Conservation (phyloP, 345 rosid species). For the Camelina neglecta region DNA sequence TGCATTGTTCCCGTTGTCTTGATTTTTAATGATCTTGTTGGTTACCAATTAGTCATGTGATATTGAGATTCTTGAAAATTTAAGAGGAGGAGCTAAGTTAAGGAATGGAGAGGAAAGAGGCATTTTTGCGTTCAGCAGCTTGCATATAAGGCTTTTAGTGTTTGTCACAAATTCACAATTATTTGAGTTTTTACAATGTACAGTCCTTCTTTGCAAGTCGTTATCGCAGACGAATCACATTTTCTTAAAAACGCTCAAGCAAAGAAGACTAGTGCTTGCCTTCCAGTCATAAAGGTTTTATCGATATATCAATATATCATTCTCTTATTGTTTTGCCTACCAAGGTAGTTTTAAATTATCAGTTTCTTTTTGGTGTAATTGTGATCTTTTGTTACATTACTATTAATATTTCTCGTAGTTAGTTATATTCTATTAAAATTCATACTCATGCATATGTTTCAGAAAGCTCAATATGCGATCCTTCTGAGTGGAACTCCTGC, state of each 20-base stretch:
- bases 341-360: neutral
- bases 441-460: slow-evolving; percentile 40
- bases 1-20: slow-evolving; percentile 17
- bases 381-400: slow-evolving; percentile 15
- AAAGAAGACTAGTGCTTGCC: slow-evolving; percentile 79
- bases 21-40: slow-evolving; percentile 10
- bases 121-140: slow-evolving; percentile 2
- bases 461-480: slow-evolving; percentile 90
- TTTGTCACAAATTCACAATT: slow-evolving; percentile 1
- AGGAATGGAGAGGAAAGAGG: slow-evolving; percentile 11
- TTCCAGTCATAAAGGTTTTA: slow-evolving; percentile 87
- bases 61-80: slow-evolving; percentile 2
- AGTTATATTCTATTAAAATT: neutral
- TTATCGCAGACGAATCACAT: slow-evolving; percentile 97
- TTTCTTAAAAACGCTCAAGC: slow-evolving; percentile 96
- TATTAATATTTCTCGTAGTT: slow-evolving; percentile 9
- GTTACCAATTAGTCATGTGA: slow-evolving; percentile 16
- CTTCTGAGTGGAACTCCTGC: slow-evolving; percentile 98
- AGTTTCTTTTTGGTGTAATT: slow-evolving; percentile 8
- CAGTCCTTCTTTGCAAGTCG: slow-evolving; percentile 62
- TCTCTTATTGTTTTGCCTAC: slow-evolving; percentile 14
- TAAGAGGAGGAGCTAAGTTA: slow-evolving; percentile 14
- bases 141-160: slow-evolving; percentile 26
- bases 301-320: neutral
- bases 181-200: slow-evolving; percentile 17